A percentile compares a stretch with the other conserved stretches of the same genome.
These are phyloP conservation scores for Hericium rajendrae DNA, from an alignment of 768 basidiomycete genomes.

Conservation along the genomic window DNA sequence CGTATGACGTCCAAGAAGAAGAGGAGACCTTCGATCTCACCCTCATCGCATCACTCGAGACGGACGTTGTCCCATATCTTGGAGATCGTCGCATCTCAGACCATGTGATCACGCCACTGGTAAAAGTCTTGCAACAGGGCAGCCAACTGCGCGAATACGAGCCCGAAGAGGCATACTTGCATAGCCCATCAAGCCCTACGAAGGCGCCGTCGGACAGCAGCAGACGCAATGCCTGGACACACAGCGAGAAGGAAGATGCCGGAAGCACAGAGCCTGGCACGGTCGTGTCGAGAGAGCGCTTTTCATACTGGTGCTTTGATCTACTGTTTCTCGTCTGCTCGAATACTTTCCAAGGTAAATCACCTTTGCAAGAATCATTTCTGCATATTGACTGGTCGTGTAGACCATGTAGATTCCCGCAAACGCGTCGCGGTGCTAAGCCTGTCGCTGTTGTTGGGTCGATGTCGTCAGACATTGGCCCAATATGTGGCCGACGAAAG, in stretches of 20 bases:
- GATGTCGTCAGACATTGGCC: slow-evolving; percentile 61
- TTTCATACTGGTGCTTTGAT: slow-evolving; percentile 91
- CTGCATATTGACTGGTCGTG: background rate
- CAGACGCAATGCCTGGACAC: background rate
- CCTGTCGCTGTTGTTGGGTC: slow-evolving; percentile 61
- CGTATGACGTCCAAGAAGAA: slow-evolving; percentile 54
- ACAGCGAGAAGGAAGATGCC: background rate
- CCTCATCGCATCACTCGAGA: slow-evolving; percentile 70
- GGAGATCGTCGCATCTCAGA: slow-evolving; percentile 66
- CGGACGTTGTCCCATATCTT: slow-evolving; percentile 68
- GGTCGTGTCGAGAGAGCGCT: slow-evolving; percentile 66
- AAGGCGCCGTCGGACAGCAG: slow-evolving; percentile 8
- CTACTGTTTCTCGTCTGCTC: slow-evolving; percentile 77
- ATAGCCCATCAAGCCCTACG: slow-evolving; percentile 9
- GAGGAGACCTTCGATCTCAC: slow-evolving; percentile 84
- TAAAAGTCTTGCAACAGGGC: slow-evolving; percentile 62
- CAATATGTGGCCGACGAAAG: slow-evolving; percentile 79
- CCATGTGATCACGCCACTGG: slow-evolving; percentile 54
- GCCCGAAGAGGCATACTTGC: slow-evolving; percentile 4
- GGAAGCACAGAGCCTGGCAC: slow-evolving; percentile 45
- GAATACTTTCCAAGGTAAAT: slow-evolving; percentile 46
- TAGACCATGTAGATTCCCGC: slow-evolving; percentile 54
- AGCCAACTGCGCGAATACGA: slow-evolving; percentile 38
- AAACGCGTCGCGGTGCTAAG: slow-evolving; percentile 64
- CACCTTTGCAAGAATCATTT: background rate